phyloP scores from a whole-genome alignment of 2,329 filamentous ascomycete genomes.

The Talaromyces sp. region DNA sequence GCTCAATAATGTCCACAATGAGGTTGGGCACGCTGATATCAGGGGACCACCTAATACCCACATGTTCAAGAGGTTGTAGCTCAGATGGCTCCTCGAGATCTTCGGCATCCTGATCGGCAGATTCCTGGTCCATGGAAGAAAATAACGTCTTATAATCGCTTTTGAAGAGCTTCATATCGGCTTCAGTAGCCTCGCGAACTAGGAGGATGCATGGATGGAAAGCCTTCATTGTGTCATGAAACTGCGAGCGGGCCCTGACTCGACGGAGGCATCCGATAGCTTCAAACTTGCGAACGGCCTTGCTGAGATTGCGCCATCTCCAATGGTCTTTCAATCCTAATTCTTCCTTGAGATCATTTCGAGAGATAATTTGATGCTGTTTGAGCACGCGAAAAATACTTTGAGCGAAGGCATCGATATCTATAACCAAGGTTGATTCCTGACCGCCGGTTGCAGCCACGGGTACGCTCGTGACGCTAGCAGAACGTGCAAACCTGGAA shows the following conservation, averaged over 20 bases:
- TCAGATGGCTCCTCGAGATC: conserved; percentile 23
- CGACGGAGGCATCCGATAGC: conserved; percentile 41
- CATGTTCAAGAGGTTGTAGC: conserved; percentile 2
- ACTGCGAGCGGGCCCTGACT: conserved; percentile 38
- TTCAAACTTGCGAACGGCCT: conserved; percentile 41
- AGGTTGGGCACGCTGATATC: conserved; percentile 49
- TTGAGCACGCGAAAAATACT: conserved; percentile 46
- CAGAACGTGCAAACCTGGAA: conserved; percentile 39
- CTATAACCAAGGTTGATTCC: conserved; percentile 31
- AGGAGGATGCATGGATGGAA: conserved; percentile 40
- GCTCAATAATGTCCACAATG: conserved; percentile 45
- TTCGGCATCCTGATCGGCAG: conserved; percentile 19
- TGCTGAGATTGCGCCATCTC: conserved; percentile 36
- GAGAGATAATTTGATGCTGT: conserved; percentile 46
- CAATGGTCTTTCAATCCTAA: conserved; percentile 37
- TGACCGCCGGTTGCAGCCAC: conserved; percentile 11
- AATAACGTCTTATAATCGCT: conserved; percentile 25
- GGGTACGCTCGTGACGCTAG: conserved; percentile 12
- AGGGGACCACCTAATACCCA: conserved; percentile 45
- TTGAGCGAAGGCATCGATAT: conserved; percentile 46
- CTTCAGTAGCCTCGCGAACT: conserved; percentile 34
- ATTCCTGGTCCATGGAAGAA: conserved; percentile 21
- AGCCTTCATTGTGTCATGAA: conserved; percentile 27
- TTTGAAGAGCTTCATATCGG: conserved; percentile 36
- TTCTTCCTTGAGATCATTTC: conserved; percentile 47